Evolutionary conservation across 2,329 filamentous ascomycete genomes (phyloP).

Genomic region (Aspergillus versicolor): DNA sequence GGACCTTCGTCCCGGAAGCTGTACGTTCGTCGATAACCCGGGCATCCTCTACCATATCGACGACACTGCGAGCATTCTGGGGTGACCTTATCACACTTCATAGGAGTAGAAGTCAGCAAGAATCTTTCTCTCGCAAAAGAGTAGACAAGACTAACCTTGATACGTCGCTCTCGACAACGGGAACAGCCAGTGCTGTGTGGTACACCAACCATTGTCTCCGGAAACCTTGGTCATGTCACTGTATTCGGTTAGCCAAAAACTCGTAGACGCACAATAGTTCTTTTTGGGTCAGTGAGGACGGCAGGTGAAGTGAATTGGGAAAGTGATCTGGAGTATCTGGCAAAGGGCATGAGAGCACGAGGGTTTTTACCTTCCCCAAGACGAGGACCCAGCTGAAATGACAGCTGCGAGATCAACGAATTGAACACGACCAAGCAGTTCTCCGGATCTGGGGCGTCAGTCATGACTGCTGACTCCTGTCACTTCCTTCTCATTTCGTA

Average conservation of each 20-base stretch:
- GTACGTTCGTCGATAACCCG: slow-evolving; percentile 34
- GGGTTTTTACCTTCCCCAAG: background rate
- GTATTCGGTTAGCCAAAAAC: background rate
- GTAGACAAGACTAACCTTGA: slow-evolving; percentile 29
- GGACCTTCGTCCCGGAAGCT: slow-evolving; percentile 41
- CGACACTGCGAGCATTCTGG: slow-evolving; percentile 41
- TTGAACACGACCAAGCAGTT: background rate
- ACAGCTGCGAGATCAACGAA: background rate
- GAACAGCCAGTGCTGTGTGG: slow-evolving; percentile 44
- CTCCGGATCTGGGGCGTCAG: background rate
- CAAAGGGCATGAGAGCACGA: background rate
- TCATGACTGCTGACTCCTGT: background rate
- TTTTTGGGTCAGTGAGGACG: background rate
- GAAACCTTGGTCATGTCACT: background rate
- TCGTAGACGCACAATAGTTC: background rate
- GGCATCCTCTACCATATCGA: slow-evolving; percentile 37
- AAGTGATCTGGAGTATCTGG: background rate
- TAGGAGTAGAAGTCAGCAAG: background rate
- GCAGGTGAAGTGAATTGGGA: background rate
- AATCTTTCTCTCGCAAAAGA: background rate
- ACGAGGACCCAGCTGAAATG: background rate
- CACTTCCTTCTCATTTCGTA: background rate
- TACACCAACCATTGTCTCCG: slow-evolving; percentile 40
- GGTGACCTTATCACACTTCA: slow-evolving; percentile 46
- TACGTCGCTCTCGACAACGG: slow-evolving; percentile 40